Conservation (phyloP, 768 basidiomycete species). For the Leccinum fibrillosum region DNA sequence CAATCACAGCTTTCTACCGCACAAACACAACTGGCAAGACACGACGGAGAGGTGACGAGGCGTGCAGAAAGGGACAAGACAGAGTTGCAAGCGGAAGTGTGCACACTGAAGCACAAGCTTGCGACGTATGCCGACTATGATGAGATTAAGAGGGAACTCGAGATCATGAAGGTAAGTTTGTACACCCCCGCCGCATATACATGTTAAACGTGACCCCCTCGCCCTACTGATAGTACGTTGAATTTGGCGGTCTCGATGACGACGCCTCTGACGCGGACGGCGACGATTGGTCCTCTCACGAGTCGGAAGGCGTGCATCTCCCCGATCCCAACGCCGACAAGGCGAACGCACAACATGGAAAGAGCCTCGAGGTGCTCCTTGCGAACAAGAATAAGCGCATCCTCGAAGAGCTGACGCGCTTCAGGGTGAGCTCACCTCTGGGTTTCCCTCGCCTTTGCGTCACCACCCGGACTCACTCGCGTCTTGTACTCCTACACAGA, state of each 20-base stretch:
- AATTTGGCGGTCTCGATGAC: conserved; percentile 85
- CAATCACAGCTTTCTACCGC: conserved; percentile 19
- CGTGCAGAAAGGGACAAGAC: conserved; percentile 16
- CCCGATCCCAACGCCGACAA: conserved; percentile 91
- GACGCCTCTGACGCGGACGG: conserved; percentile 54
- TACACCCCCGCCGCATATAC: too few species aligned
- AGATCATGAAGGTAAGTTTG: conserved; percentile 88
- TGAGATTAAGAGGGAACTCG: conserved; percentile 95
- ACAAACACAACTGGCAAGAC: conserved; percentile 19
- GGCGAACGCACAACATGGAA: conserved; percentile 68
- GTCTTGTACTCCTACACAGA: conserved; percentile 41
- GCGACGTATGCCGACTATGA: conserved; percentile 85
- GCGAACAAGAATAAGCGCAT: conserved; percentile 93
- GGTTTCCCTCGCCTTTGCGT: not conserved
- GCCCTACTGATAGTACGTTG: conserved; percentile 69
- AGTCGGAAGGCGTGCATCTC: conserved; percentile 56
- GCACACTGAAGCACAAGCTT: conserved; percentile 63
- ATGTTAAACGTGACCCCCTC: not conserved
- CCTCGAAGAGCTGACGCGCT: conserved; percentile 27
- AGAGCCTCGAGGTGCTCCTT: conserved; percentile 86
- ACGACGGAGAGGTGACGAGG: conserved; percentile 14
- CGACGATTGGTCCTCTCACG: conserved; percentile 40
- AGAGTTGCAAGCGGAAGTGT: conserved; percentile 58
- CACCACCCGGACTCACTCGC: not conserved
- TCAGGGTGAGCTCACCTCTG: conserved; percentile 28